Conservation (phyloP, 257 asterid genomes). For the Asclepias syriaca region DNA sequence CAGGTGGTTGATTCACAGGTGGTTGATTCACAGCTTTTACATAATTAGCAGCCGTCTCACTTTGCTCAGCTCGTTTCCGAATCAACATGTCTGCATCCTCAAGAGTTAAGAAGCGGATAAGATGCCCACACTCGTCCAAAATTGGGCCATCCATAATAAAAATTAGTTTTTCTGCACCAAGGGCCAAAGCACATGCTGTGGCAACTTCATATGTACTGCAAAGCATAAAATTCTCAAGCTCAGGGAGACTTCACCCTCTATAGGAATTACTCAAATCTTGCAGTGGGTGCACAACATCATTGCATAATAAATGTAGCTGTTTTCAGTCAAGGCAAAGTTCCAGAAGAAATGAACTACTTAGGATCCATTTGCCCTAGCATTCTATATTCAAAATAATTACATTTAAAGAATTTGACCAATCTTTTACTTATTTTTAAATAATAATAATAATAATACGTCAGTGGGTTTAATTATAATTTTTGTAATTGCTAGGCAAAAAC, state of each 20-base stretch:
- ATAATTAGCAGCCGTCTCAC: conserved; percentile 83
- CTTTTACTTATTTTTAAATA: too few species aligned
- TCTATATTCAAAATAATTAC: too few species aligned
- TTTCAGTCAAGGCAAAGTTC: background rate
- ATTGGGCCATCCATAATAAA: conserved; percentile 91
- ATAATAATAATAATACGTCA: too few species aligned
- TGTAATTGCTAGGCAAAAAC: too few species aligned
- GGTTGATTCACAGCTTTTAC: conserved; percentile 75
- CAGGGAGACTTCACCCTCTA: conserved; percentile 1
- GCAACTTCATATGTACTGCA: conserved; percentile 96
- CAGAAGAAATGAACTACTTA: background rate
- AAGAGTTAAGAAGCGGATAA: conserved; percentile 73
- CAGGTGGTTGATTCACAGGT: conserved; percentile 53
- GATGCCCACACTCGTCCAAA: conserved; percentile 66
- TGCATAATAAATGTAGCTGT: background rate
- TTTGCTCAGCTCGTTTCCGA: conserved; percentile 74
- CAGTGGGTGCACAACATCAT: background rate
- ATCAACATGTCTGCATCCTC: conserved; percentile 74
- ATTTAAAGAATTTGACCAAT: too few species aligned
- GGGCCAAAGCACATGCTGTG: conserved; percentile 93
- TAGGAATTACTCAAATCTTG: background rate
- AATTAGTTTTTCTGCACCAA: conserved; percentile 83
- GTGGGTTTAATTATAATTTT: too few species aligned
- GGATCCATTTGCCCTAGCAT: too few species aligned
- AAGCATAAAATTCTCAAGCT: conserved; percentile 15